Evolutionary conservation across 2,329 filamentous ascomycete genomes (phyloP).

Genomic region (Penicillium sp.): DNA sequence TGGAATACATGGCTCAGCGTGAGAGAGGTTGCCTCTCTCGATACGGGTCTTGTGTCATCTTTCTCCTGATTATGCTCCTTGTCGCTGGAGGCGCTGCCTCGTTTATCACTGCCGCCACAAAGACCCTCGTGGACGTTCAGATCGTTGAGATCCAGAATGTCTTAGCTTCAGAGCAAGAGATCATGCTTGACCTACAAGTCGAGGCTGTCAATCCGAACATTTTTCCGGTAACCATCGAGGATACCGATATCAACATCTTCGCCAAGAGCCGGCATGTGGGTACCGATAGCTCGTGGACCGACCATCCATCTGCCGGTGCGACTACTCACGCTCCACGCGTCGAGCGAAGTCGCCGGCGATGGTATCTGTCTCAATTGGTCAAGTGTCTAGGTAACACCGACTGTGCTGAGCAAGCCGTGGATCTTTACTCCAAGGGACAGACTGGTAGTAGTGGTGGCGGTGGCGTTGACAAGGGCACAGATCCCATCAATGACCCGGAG

Average conservation of each 20-base stretch:
- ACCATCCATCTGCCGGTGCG: conserved; percentile 21
- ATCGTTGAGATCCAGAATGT: conserved; percentile 81
- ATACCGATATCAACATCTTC: conserved; percentile 87
- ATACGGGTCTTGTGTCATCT: conserved; percentile 78
- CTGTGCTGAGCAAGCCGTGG: conserved; percentile 14
- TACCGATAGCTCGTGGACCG: conserved; percentile 43
- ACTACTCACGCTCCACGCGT: conserved; percentile 26
- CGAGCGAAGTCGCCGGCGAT: conserved; percentile 30
- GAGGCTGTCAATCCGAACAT: conserved; percentile 89
- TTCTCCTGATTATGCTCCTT: conserved; percentile 74
- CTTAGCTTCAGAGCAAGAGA: conserved; percentile 84
- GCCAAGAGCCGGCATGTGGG: conserved; percentile 88
- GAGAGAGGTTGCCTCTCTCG: conserved; percentile 61
- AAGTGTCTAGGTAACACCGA: conserved; percentile 20
- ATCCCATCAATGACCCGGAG: conserved; percentile 54
- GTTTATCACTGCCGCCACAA: conserved; percentile 86
- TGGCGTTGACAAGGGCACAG: conserved; percentile 51
- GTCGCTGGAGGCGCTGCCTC: conserved; percentile 79
- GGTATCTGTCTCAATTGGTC: conserved; percentile 24
- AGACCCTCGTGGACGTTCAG: conserved; percentile 72
- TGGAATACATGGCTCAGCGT: conserved; percentile 66
- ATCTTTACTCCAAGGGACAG: conserved; percentile 10
- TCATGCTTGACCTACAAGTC: conserved; percentile 89
- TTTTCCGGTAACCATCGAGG: conserved; percentile 75
- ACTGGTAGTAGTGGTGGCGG: conserved; percentile 14